phyloP scores from a whole-genome alignment of 352 stramenopile species.

The Globisporangium okanoganense region DNA sequence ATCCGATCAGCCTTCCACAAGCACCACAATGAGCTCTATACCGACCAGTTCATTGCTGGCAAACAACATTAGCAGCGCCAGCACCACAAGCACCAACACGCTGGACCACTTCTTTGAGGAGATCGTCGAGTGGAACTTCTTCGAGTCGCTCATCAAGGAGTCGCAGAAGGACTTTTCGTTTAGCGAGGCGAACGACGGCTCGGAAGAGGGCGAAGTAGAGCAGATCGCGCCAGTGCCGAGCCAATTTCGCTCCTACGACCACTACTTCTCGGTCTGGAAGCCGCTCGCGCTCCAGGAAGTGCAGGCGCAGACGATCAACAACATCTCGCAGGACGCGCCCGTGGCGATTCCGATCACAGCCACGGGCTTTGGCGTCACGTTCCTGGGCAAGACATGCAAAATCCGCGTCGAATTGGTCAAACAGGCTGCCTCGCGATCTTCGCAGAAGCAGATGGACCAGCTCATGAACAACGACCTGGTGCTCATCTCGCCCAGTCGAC shows the following conservation, averaged over 20 bases:
- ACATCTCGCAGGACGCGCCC: constrained; percentile 61
- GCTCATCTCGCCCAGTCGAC: constrained; percentile 49
- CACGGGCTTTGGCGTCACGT: constrained; percentile 45
- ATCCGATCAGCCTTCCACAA: constrained; percentile 12
- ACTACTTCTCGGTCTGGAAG: constrained; percentile 89
- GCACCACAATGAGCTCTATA: constrained; percentile 16
- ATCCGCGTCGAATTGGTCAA: constrained; percentile 69
- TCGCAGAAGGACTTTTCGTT: constrained; percentile 46
- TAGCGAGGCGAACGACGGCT: constrained; percentile 55
- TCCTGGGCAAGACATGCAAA: constrained; percentile 62
- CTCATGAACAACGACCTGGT: constrained; percentile 81
- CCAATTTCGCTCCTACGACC: constrained; percentile 82
- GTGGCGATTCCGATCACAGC: constrained; percentile 41
- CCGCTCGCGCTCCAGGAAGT: constrained; percentile 84
- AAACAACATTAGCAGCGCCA: constrained; percentile 1
- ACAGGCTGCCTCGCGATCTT: constrained; percentile 19
- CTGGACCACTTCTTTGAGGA: constrained; percentile 82
- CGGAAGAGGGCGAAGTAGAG: constrained; percentile 67
- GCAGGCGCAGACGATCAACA: constrained; percentile 83
- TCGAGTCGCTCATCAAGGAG: constrained; percentile 54
- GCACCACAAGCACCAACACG: constrained; percentile 43
- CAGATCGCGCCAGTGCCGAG: constrained; percentile 65
- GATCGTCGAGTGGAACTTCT: constrained; percentile 82
- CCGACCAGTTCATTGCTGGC: constrained; percentile 3
- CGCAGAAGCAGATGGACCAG: constrained; percentile 30